phyloP scores from a whole-genome alignment of 176 grass and related monocot genomes.

The Oryza brachyantha region DNA sequence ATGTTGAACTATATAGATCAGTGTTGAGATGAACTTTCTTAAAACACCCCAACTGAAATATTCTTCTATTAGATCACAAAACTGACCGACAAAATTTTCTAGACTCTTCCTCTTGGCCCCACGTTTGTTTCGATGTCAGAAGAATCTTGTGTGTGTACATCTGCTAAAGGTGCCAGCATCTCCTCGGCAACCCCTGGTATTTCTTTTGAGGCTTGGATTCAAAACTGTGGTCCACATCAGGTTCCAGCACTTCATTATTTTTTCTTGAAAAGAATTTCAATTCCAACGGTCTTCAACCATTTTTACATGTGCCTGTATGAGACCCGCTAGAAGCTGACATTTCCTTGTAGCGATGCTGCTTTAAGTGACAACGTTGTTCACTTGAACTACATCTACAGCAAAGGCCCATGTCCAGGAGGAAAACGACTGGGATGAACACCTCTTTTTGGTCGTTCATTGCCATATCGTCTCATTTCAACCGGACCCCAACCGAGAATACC shows the following conservation, averaged over 20 bases:
- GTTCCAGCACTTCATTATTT: constrained; percentile 19
- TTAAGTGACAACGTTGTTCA: constrained; percentile 15
- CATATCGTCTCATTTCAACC: constrained; percentile 66
- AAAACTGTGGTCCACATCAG: constrained; percentile 25
- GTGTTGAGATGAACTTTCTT: constrained; percentile 41
- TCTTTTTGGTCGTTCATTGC: constrained; percentile 76
- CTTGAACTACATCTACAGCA: constrained; percentile 41
- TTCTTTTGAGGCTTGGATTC: constrained; percentile 26
- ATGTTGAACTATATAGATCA: constrained; percentile 50
- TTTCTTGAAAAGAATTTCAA: constrained; percentile 38
- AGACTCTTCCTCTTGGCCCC: constrained; percentile 39
- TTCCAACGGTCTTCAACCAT: constrained; percentile 12
- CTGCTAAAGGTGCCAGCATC: constrained; percentile 21
- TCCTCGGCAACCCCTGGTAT: neutral
- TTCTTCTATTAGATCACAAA: constrained; percentile 61
- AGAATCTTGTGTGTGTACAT: constrained; percentile 41
- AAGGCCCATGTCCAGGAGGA: constrained; percentile 55
- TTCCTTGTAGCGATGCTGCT: constrained; percentile 20
- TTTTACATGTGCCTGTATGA: constrained; percentile 7
- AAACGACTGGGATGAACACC: constrained; percentile 59
- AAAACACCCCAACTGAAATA: constrained; percentile 37
- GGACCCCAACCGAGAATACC: constrained; percentile 94
- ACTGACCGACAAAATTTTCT: constrained; percentile 68
- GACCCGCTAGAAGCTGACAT: constrained; percentile 12
- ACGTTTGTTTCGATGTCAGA: constrained; percentile 35